Conservation (phyloP, 371 early-diverging fungal genomes). For the Paraphysoderma sedebokerense region DNA sequence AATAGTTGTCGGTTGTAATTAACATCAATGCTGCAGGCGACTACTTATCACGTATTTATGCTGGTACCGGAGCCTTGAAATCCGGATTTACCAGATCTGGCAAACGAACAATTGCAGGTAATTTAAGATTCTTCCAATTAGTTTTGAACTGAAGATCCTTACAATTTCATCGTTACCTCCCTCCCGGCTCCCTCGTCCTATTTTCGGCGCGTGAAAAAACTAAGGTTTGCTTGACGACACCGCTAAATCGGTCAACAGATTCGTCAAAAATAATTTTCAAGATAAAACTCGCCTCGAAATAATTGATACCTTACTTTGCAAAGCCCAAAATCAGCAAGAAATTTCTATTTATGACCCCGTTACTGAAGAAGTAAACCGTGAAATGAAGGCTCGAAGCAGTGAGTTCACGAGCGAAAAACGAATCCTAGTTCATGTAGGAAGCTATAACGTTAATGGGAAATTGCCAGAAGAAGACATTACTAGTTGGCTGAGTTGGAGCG, state of each 20-base stretch:
- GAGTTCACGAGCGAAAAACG: slow-evolving; percentile 7
- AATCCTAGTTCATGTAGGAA: slow-evolving; percentile 46
- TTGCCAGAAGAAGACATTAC: slow-evolving; percentile 39
- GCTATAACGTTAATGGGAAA: slow-evolving; percentile 82
- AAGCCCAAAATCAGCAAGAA: background rate
- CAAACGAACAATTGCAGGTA: slow-evolving; percentile 56
- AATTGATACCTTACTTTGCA: slow-evolving; percentile 67
- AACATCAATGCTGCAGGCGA: too few species aligned
- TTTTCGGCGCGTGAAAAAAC: slow-evolving; percentile 4
- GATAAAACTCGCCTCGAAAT: slow-evolving; percentile 63
- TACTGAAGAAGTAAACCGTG: slow-evolving; percentile 13
- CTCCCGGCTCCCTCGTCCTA: background rate
- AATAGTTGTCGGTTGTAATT: too few species aligned
- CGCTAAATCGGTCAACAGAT: slow-evolving; percentile 74
- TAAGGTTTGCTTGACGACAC: slow-evolving; percentile 74
- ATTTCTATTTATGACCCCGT: slow-evolving; percentile 18
- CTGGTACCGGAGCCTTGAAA: slow-evolving; percentile 96
- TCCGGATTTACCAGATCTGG: slow-evolving; percentile 79
- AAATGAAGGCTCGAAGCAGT: slow-evolving; percentile 12
- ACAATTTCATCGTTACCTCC: background rate
- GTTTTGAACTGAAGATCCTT: slow-evolving; percentile 4
- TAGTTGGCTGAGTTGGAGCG: slow-evolving; percentile 33
- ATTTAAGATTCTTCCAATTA: slow-evolving; percentile 5
- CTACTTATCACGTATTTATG: slow-evolving; percentile 78
- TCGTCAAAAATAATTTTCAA: slow-evolving; percentile 82